phyloP scores from a whole-genome alignment of 192 early-diverging fungal genomes.

The Coemansia asiatica region DNA sequence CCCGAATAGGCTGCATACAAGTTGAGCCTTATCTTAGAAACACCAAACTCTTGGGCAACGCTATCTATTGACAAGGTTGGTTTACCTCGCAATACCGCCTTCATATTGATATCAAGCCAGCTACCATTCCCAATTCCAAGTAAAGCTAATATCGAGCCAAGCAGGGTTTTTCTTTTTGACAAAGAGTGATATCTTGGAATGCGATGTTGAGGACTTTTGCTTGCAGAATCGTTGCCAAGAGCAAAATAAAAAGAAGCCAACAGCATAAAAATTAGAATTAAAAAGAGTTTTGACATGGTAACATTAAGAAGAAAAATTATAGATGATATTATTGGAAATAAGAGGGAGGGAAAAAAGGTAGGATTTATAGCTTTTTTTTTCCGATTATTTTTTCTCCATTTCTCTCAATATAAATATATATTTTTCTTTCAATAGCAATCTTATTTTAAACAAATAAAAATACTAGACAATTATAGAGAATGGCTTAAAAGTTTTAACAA shows the following conservation, averaged over 20 bases:
- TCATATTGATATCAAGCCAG: not conserved
- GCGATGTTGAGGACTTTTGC: not conserved
- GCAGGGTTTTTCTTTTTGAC: not conserved
- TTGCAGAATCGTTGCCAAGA: not conserved
- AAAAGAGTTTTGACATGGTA: not conserved
- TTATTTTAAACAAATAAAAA: too few species aligned
- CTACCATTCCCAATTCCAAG: not conserved
- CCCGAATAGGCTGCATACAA: slow-evolving; percentile 13
- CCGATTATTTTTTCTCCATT: too few species aligned
- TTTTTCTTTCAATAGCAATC: too few species aligned
- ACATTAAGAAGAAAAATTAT: not conserved
- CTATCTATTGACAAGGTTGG: not conserved
- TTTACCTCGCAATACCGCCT: not conserved
- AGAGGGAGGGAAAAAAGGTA: too few species aligned
- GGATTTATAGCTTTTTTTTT: too few species aligned
- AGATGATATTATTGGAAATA: too few species aligned
- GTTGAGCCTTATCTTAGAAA: not conserved
- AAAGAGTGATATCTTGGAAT: not conserved
- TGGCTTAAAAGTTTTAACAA: not conserved
- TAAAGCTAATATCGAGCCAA: not conserved
- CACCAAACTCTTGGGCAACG: not conserved
- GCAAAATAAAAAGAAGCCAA: not conserved
- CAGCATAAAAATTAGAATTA: not conserved
- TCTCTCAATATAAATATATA: too few species aligned
- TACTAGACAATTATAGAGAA: too few species aligned